Evolutionary conservation across 2,329 filamentous ascomycete genomes (phyloP).

Genomic region (Zalaria sp.): DNA sequence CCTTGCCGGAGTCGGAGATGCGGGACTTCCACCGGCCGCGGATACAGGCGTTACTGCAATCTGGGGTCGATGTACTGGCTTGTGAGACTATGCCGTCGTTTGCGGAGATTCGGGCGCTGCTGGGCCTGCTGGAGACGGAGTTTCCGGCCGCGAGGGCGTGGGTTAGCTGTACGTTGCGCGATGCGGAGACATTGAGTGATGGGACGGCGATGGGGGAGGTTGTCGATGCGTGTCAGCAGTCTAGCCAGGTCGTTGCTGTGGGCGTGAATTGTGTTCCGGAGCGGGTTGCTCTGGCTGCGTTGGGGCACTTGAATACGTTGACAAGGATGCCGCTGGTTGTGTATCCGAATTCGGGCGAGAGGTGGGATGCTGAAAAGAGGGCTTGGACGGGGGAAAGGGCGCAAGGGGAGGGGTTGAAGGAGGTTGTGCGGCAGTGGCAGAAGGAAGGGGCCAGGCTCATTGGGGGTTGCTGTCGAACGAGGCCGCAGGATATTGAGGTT

Average conservation of each 20-base stretch:
- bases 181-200: constrained; percentile 24
- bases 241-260: constrained; percentile 23
- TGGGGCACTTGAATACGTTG: constrained; percentile 16
- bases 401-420: constrained; percentile 12
- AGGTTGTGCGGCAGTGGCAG: constrained; percentile 19
- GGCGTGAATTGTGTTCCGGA: constrained; percentile 32
- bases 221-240: constrained; percentile 14
- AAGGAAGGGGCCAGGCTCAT: constrained; percentile 26
- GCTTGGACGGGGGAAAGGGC: constrained; percentile 15
- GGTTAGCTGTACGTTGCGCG: constrained; percentile 27
- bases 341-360: constrained; percentile 35
- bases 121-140: constrained; percentile 23
- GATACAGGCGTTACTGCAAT: constrained; percentile 25
- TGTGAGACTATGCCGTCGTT: constrained; percentile 31
- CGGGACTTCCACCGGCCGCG: constrained; percentile 29
- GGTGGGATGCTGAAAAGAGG: constrained; percentile 27
- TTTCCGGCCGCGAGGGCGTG: constrained; percentile 24
- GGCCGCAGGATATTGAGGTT: constrained; percentile 24
- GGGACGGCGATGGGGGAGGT: constrained; percentile 24
- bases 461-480: constrained; percentile 34
- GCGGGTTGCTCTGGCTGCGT: constrained; percentile 17
- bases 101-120: constrained; percentile 23
- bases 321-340: constrained; percentile 21
- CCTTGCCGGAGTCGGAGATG: constrained; percentile 14
- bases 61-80: constrained; percentile 29